A percentile compares a stretch with the other conserved stretches of the same genome.
Evolutionary conservation across 129 eudicot species (phyloP).

Genomic region (Ambrosia trifida): DNA sequence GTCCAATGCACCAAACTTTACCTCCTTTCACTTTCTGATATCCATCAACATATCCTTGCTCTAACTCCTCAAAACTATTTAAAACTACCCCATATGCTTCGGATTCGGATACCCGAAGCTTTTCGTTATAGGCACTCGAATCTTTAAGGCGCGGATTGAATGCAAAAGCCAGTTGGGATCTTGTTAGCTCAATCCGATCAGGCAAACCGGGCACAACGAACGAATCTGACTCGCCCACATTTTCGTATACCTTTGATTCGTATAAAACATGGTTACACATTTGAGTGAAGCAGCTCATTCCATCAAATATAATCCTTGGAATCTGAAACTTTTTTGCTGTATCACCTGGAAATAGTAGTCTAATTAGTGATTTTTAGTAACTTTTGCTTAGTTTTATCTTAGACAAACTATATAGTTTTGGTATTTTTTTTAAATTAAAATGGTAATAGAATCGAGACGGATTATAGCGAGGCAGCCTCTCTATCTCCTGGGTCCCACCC

Average conservation of each 20-base stretch:
- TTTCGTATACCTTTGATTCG: not conserved
- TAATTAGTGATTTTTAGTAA: too few relatives aligned
- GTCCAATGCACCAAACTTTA: constrained; percentile 49
- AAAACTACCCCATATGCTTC: constrained; percentile 33
- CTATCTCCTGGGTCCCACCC: too few relatives aligned
- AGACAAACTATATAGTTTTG: too few relatives aligned
- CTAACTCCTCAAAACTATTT: constrained; percentile 17
- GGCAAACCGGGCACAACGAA: constrained; percentile 54
- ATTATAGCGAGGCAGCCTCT: too few relatives aligned
- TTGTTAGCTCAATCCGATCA: constrained; percentile 37
- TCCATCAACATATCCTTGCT: constrained; percentile 33
- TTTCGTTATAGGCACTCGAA: constrained; percentile 3
- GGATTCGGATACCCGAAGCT: constrained; percentile 22
- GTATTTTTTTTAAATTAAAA: too few relatives aligned
- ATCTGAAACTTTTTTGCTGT: not conserved
- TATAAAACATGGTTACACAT: not conserved
- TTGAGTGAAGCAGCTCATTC: not conserved
- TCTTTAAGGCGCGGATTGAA: constrained; percentile 19
- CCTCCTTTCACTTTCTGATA: constrained; percentile 24
- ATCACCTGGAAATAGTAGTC: too few relatives aligned
- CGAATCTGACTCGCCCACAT: constrained; percentile 20
- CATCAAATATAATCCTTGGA: not conserved
- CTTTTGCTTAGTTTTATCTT: too few relatives aligned
- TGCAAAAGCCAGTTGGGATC: constrained; percentile 31
- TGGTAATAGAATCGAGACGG: too few relatives aligned